Conservation (phyloP, 129 eudicot genomes). For the Tanacetum coccineum region DNA sequence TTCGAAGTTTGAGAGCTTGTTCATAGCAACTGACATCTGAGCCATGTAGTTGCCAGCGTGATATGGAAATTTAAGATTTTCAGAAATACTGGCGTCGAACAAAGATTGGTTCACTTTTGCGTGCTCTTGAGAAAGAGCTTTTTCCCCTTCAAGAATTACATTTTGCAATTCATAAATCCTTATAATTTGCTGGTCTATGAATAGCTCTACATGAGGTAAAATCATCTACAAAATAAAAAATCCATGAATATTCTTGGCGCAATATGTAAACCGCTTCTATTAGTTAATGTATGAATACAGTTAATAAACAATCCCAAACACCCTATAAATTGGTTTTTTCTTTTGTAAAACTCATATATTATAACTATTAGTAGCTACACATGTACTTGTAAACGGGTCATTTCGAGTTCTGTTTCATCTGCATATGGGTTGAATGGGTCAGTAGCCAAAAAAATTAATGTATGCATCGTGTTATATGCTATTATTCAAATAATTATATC, state of each 20-base stretch:
- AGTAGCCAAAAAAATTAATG: no score
- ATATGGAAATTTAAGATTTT: background rate
- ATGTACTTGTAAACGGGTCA: no score
- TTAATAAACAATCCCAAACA: no score
- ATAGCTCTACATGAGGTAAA: background rate
- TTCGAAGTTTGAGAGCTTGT: background rate
- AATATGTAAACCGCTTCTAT: background rate
- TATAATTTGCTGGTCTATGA: slow-evolving; percentile 2
- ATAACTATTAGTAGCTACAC: no score
- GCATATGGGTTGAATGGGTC: no score
- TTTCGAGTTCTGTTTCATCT: no score
- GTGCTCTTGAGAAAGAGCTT: background rate
- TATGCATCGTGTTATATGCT: no score
- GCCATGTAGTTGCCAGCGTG: slow-evolving; percentile 11
- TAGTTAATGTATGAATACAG: no score
- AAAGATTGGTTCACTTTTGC: slow-evolving; percentile 2
- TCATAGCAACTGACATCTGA: slow-evolving; percentile 6
- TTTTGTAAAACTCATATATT: no score
- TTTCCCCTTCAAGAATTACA: background rate
- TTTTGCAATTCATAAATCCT: background rate
- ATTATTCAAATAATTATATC: no score
- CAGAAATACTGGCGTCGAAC: background rate
- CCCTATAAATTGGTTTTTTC: no score
- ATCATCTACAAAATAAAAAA: background rate
- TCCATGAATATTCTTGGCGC: background rate